Base-by-base conservation (phyloP, 73 alveolate genomes). In the Paramecium sexaurelia region DNA sequence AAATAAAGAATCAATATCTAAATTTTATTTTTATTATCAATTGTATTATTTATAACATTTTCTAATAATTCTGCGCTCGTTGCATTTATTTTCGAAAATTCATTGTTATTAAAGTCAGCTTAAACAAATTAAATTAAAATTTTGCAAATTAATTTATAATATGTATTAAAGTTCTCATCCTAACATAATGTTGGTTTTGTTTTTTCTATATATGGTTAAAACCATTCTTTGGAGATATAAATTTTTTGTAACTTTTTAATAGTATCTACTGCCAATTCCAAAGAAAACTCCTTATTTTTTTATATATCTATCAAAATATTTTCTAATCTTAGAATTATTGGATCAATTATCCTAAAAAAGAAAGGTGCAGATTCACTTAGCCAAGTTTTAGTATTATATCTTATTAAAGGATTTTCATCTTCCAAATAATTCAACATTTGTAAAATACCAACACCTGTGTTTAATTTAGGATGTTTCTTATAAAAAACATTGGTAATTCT, bases 371-470 rank as follows among this genome's bases (percentile, higher is more conserved):
- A 88, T 92, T 94, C 94, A 68, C 87, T 87, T 8, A 94, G 90
- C 97, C 97, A 94, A 75, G 95, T 92, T 86, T 85, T 94, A 0
- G 96, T 43, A 89, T 92, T 92, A 92, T 92, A 93, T 29, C 97
- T 66, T 4, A 94, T 90, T 29, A 94, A 87, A 26, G 97, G 97
- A 68, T 87, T 92, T 43, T 94, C 92, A 86, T 84, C 45, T 35
- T 94, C 97, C 92, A 94, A 92, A 88, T 85, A 94, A 51, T 94
- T 94, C 5, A 94, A 19, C 94, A 92, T 92, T 87, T 92, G 69
- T 20, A 94, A 69, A 20, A 94, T 71, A 43, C 97, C 92, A 56
- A 84, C 96, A 9, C 97, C 97, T 7, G 92, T 94, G 82, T 91
- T 92, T 37, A 94, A 78, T 41, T 87, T 39, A 27, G 87, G 87